Evolutionary conservation across 345 rosid genomes (phyloP), one percentile per base, ranked within the genome.

Genomic region (Eucalyptus erythrocorys): DNA sequence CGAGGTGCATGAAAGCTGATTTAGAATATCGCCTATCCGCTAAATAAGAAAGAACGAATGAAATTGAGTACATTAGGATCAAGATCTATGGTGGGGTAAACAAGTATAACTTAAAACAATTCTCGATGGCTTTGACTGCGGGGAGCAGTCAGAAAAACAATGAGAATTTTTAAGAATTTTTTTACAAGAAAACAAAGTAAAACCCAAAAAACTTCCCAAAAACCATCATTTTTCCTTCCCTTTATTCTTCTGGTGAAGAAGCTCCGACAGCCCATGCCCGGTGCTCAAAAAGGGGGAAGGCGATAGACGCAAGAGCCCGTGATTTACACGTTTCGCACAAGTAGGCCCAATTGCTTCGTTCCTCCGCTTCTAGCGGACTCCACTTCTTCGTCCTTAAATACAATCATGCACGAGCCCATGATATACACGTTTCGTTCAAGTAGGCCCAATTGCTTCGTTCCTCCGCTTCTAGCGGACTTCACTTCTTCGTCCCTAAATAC

Each of bases 11-110:
- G 5, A 64, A 64, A 64, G 0, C 0, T 6, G 3, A 64, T 64
- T 2, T 0, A 7, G 0, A 64, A 0, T 8, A 0, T 8, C 0
- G 3, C 1, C 0, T 14, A n/a, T 64, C 3, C 3, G 1, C 3
- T 64, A 13, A n/a, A 26, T 0, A 7, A 3, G 1, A n/a, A 64
- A n/a, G 10, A 64, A n/a, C 0, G 2, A 5, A 14, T n/a, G 8
- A 64, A 64, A n/a, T 64, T n/a, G 3, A 6, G 40, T 2, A n/a
- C 16, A 2, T n/a, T 7, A 4, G 3, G 21, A n/a, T 64, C 21
- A 1, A n/a, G 76, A n/a, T 64, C 19, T 32, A 14, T 0, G 19
- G 76, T 14, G 21, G 40, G 21, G 22, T n/a, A 64, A 64, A n/a
- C 40, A n/a, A 64, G 11, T 7, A 64, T 14, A 3, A 64, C 21